Percentiles rank a stretch among this genome's conserved stretches.
Evolutionary conservation across 257 asterid genomes (phyloP).

Genomic region (Echium plantagineum): DNA sequence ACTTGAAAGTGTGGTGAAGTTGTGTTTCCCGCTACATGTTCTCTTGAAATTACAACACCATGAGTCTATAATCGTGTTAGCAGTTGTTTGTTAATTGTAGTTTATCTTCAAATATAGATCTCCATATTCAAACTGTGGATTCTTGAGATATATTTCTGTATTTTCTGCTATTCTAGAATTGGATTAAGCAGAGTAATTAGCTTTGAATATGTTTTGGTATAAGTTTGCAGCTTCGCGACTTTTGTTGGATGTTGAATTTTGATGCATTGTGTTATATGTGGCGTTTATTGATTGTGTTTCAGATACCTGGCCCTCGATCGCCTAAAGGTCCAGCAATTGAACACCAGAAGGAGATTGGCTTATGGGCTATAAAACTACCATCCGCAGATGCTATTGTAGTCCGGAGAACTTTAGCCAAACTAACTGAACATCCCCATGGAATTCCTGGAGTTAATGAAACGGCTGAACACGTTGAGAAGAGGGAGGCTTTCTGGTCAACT

Average conservation of each 20-base stretch:
- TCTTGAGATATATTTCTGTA: too few relatives aligned
- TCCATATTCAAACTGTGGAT: too few relatives aligned
- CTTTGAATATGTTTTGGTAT: too few relatives aligned
- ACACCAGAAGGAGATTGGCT: constrained; percentile 53
- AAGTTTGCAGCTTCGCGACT: too few relatives aligned
- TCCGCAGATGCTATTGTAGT: constrained; percentile 78
- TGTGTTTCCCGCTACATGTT: too few relatives aligned
- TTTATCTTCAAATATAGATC: too few relatives aligned
- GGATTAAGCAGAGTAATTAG: not conserved
- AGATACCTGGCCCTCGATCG: constrained; percentile 82
- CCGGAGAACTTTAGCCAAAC: constrained; percentile 46
- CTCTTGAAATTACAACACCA: too few relatives aligned
- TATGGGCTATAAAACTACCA: constrained; percentile 73
- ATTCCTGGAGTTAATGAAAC: constrained; percentile 54
- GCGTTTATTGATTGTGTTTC: constrained; percentile 10
- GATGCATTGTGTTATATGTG: not conserved
- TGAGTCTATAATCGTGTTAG: too few relatives aligned
- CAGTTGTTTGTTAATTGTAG: too few relatives aligned
- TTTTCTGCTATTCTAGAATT: too few relatives aligned
- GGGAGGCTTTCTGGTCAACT: constrained; percentile 68
- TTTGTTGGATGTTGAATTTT: not conserved
- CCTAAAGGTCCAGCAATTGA: constrained; percentile 42
- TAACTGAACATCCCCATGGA: constrained; percentile 53
- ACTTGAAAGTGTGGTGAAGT: too few relatives aligned
- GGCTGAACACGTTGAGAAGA: constrained; percentile 25